Evolutionary conservation across 2,329 filamentous ascomycete species (phyloP), one percentile per base, ranked within the genome.

Genomic region (Plenodomus lindquistii): DNA sequence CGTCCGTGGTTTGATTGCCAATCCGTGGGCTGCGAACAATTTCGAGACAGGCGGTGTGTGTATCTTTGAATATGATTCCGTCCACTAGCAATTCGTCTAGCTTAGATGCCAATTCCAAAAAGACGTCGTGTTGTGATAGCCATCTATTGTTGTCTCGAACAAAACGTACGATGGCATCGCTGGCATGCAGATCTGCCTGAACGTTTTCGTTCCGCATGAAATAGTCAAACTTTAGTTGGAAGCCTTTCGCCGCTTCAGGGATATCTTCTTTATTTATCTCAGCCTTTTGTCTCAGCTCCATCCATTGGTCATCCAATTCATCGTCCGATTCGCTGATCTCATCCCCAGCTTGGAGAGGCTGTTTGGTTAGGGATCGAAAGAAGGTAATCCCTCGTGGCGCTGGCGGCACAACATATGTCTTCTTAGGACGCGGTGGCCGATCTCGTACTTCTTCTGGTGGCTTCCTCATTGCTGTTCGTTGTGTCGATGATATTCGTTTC

Each of bases 241-340:
- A 76, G 0, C 60, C 57, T 34, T 63, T 65, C 9, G 57, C 58
- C 1, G 57, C 41, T 3, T 50, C 34, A 5, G 60, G 35, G 10
- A 60, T 40, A 15, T 8, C 17, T 18, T 57, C 40, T 24, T 50
- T 57, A 2, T 54, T 47, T 4, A 63, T 63, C 11, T 66, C 47
- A 20, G 52, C 52, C 4, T 34, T 62, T 61, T 48, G 71, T 21
- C 66, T 69, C 8, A 66, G 58, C 1, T 59, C 40, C 5, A 76
- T 47, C 72, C 75, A 77, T 2, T 47, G 48, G 20, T 70, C 65
- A 36, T 76, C 73, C 0, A 69, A 50, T 5, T 75, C 74, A 37
- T 76, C 72, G 21, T 78, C 76, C 53, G 74, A 77, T 45, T 78
- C 75, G 39, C 67, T 73, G 15, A 77, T 54, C 4, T 54, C 37